Base-by-base conservation (phyloP, 495 filamentous ascomycete species). In the Lepidopterella palustris region DNA sequence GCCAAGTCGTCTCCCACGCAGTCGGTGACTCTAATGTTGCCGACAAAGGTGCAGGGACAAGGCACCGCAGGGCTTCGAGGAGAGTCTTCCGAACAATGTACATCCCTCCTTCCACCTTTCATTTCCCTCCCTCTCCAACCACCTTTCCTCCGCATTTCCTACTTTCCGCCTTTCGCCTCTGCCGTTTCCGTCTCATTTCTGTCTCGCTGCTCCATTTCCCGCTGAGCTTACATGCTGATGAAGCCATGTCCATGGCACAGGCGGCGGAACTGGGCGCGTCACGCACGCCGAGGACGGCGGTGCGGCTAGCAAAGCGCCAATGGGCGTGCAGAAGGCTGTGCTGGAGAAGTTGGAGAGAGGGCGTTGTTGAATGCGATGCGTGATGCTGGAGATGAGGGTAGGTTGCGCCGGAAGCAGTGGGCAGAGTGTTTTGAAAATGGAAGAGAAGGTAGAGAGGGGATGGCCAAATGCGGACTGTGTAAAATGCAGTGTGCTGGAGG, bases 311-410 rank as follows among this genome's bases (percentile, higher is more conserved):
- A 67, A 47, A 0, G 68, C 71, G 2, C 70, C 70, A 10, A 18
- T 64, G 45, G 28, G 32, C 2, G 61, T 71, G 23, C 69, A 72
- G 58, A 62, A 72, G 59, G 63, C 55, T 29, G 58, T 72, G 3
- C 70, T 69, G 4, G 70, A 70, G 62, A 65, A 56, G 39, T 18
- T 72, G 10, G 70, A 72, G 64, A 61, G 66, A 31, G n/a, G n/a
- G 67, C 56, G 18, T 45, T 72, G 13, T 69, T 69, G 5, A 64
- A 71, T 32, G 35, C 61, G 3, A 61, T 72, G 15, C 68, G 70
- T 59, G 59, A 71, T 49, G 71, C 69, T 39, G 61, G 65, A 10
- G 58, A 60, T 21, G 5, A n/a, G 24, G 31, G 31, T 15, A 15
- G 31, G 15, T 6, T 35, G 31, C 31, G 15, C 15, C 31, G 31